phyloP scores from a whole-genome alignment of 208 protist species.

The Ichthyophonus hoferi region DNA sequence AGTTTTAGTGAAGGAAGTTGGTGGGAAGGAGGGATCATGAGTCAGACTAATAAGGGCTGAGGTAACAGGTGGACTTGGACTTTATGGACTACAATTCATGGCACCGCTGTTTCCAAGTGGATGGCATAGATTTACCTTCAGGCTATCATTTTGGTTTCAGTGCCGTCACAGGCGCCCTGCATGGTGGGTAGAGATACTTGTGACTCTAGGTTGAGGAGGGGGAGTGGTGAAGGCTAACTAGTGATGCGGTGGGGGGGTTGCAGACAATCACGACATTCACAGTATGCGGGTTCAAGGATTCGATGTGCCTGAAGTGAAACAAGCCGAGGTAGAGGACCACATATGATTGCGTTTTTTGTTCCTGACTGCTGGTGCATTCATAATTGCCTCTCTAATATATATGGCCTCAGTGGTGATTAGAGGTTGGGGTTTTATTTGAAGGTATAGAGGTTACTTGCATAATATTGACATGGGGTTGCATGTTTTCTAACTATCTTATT shows the following conservation, averaged over 20 bases:
- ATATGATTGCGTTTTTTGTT: too few relatives aligned
- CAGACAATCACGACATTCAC: slow-evolving; percentile 16
- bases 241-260: neutral
- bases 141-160: slow-evolving; percentile 41
- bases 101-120: slow-evolving; percentile 12
- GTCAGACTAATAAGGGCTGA: neutral
- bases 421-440: too few relatives aligned
- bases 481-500: too few relatives aligned
- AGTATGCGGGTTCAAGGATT: neutral
- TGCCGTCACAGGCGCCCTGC: slow-evolving; percentile 40
- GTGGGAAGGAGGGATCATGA: neutral
- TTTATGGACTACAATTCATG: neutral
- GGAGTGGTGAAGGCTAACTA: neutral
- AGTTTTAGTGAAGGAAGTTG: neutral
- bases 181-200: slow-evolving; percentile 2
- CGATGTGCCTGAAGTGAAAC: too few relatives aligned
- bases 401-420: too few relatives aligned
- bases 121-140: slow-evolving; percentile 17
- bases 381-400: too few relatives aligned
- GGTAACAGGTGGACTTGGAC: slow-evolving; percentile 14
- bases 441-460: too few relatives aligned
- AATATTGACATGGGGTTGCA: too few relatives aligned
- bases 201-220: neutral
- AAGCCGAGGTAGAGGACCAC: too few relatives aligned
- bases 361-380: too few relatives aligned